Conservation (phyloP, 2,329 filamentous ascomycete species). For the Xylariaceae sp. region DNA sequence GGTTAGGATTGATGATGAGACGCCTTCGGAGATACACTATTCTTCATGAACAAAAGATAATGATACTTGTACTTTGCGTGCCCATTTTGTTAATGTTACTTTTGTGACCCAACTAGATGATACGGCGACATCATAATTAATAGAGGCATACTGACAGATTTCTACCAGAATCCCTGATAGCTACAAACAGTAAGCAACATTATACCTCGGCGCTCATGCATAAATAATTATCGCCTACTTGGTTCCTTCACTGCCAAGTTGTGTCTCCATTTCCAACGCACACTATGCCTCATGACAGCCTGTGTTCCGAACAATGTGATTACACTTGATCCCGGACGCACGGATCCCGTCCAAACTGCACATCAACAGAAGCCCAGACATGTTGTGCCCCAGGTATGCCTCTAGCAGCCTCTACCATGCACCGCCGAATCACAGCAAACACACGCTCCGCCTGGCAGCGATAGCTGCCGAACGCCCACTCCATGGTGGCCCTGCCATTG, state of each 20-base stretch:
- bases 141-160: too few relatives aligned
- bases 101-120: too few relatives aligned
- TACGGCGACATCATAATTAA: too few relatives aligned
- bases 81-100: background rate
- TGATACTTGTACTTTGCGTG: background rate
- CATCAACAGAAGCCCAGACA: background rate
- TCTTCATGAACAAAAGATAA: conserved; percentile 14
- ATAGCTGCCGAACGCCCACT: conserved; percentile 21
- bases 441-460: conserved; percentile 13
- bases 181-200: too few relatives aligned
- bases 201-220: too few relatives aligned
- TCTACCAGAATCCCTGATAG: too few relatives aligned
- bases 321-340: conserved; percentile 2
- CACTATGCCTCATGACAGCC: background rate
- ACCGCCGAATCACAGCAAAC: background rate
- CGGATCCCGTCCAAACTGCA: conserved; percentile 7
- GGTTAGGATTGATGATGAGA: conserved; percentile 24
- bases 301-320: background rate
- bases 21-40: conserved; percentile 13
- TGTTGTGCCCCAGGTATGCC: too few relatives aligned
- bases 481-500: background rate
- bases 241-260: background rate
- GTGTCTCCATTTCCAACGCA: too few relatives aligned
- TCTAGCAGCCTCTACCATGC: too few relatives aligned
- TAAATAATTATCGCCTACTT: background rate